A percentile compares a stretch with the other conserved stretches of the same genome.
Evolutionary conservation across 441 rosid species (phyloP).

Genomic region (Populus hybrid): DNA sequence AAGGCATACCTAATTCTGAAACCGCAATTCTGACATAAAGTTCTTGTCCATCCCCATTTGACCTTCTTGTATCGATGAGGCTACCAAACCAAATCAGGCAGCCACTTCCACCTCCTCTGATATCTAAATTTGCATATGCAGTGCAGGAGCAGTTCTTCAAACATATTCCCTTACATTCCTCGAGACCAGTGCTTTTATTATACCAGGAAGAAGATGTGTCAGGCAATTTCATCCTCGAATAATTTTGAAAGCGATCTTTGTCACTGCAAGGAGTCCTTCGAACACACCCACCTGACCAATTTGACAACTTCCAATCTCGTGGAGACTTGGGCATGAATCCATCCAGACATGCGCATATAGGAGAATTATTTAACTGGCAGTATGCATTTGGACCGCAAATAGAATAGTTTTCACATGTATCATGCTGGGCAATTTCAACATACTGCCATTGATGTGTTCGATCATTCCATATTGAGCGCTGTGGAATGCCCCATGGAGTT

Average conservation of each 20-base stretch:
- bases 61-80: constrained; percentile 13
- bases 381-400: constrained; percentile 46
- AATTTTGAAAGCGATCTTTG: constrained; percentile 36
- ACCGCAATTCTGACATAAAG: constrained; percentile 22
- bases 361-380: constrained; percentile 45
- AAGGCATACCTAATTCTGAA: constrained; percentile 22
- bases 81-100: constrained; percentile 47
- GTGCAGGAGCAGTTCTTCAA: constrained; percentile 50
- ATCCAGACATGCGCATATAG: constrained; percentile 45
- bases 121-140: constrained; percentile 48
- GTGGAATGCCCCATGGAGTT: constrained; percentile 31
- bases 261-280: constrained; percentile 37
- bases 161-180: constrained; percentile 38
- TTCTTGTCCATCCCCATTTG: constrained; percentile 20
- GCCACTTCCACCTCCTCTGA: constrained; percentile 41
- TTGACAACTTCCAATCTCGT: constrained; percentile 43
- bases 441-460: constrained; percentile 33
- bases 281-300: constrained; percentile 53
- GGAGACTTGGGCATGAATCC: constrained; percentile 52
- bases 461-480: constrained; percentile 46
- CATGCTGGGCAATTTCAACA: constrained; percentile 43
- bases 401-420: constrained; percentile 42
- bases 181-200: constrained; percentile 27
- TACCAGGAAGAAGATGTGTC: constrained; percentile 34
- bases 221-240: constrained; percentile 47